Evolutionary conservation across 2,329 filamentous ascomycete genomes (phyloP).

Genomic region (Calonectria honghensis): DNA sequence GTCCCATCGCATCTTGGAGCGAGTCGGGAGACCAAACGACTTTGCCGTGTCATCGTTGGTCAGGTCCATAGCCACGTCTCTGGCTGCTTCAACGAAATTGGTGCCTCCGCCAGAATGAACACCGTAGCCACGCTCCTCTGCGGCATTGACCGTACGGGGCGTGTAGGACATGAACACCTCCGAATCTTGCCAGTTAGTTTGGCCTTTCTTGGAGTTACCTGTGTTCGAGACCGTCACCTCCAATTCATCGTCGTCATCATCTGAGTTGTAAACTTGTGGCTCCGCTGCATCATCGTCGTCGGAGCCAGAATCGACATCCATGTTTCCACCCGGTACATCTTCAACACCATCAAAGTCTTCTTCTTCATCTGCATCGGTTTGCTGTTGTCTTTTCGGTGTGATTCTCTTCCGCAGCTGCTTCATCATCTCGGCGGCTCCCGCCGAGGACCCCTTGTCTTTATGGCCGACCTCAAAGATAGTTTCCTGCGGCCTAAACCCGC

Average conservation of each 20-base stretch:
- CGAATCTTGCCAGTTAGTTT: conserved; percentile 83
- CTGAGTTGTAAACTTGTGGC: conserved; percentile 70
- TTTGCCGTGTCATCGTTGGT: conserved; percentile 89
- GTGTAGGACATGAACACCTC: conserved; percentile 98
- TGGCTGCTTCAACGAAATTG: conserved; percentile 92
- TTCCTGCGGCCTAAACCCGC: conserved; percentile 90
- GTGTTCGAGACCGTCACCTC: conserved; percentile 83
- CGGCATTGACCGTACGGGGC: conserved; percentile 85
- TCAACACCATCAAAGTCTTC: conserved; percentile 57
- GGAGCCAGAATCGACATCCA: conserved; percentile 51
- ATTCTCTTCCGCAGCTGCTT: conserved; percentile 82
- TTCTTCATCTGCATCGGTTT: conserved; percentile 63
- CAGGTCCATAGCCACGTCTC: conserved; percentile 92
- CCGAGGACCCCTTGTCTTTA: conserved; percentile 76
- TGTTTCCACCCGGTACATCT: conserved; percentile 60
- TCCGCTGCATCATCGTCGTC: conserved; percentile 63
- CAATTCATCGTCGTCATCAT: conserved; percentile 73
- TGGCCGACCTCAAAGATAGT: conserved; percentile 97
- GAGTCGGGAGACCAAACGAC: conserved; percentile 85
- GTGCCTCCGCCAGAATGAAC: conserved; percentile 86
- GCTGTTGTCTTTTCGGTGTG: conserved; percentile 72
- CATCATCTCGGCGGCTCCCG: conserved; percentile 85
- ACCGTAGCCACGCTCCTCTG: conserved; percentile 94
- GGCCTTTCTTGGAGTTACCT: conserved; percentile 71
- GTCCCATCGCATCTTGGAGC: conserved; percentile 92